Conservation (phyloP, 257 asterid genomes). For the Coffea canephora region DNA sequence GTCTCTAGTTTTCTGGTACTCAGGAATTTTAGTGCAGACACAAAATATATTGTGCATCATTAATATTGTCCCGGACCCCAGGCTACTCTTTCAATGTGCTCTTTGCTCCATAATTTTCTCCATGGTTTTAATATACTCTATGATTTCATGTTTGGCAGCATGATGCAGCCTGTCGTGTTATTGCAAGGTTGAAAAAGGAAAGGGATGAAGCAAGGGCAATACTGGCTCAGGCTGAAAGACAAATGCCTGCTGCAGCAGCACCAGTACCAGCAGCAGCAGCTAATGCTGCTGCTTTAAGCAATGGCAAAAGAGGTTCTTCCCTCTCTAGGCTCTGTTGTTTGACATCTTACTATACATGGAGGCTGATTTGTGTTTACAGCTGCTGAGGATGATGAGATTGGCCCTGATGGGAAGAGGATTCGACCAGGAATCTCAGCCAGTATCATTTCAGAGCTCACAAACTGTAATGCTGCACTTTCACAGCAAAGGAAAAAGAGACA, state of each 20-base stretch:
- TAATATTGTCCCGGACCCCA: background rate
- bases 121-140: no score
- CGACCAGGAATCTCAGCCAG: constrained; percentile 75
- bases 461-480: constrained; percentile 81
- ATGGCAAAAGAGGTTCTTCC: constrained; percentile 88
- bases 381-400: constrained; percentile 71
- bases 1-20: background rate
- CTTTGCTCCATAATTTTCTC: background rate
- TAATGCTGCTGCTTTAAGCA: constrained; percentile 55
- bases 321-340: background rate
- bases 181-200: constrained; percentile 96
- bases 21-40: background rate
- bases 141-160: constrained; percentile 51
- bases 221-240: constrained; percentile 84
- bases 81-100: background rate
- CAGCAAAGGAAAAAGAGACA: constrained; percentile 88
- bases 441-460: constrained; percentile 80
- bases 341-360: constrained; percentile 7
- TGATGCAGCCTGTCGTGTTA: constrained; percentile 99
- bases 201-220: constrained; percentile 91
- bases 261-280: constrained; percentile 30
- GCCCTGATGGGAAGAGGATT: constrained; percentile 70
- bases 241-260: constrained; percentile 56
- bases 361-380: constrained; percentile 43
- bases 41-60: background rate